These are phyloP conservation scores for Yamadazyma takamatsuzukensis DNA, from an alignment of 805 yeast genomes.

Conservation along the genomic window DNA sequence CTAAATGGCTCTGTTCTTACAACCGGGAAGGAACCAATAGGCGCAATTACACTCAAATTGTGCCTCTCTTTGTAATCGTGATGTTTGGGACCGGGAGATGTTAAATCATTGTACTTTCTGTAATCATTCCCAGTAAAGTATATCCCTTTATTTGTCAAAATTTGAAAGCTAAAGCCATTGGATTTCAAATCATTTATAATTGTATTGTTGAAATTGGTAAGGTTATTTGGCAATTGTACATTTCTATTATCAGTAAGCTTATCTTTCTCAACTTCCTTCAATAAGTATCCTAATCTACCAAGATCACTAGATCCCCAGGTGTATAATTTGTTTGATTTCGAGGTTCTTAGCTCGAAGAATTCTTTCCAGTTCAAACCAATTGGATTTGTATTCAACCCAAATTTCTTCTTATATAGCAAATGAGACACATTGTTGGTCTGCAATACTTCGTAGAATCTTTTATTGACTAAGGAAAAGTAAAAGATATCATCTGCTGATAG, in stretches of 20 bases:
- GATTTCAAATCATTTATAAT: conserved; percentile 48
- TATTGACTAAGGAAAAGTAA: conserved; percentile 36
- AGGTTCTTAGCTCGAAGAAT: conserved; percentile 37
- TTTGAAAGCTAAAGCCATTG: conserved; percentile 63
- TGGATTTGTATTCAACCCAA: conserved; percentile 39
- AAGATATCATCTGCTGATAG: conserved; percentile 38
- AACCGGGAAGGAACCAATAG: conserved; percentile 5
- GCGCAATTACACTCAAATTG: neutral
- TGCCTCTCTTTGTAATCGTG: neutral
- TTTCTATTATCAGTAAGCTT: conserved; percentile 19
- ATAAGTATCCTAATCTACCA: conserved; percentile 46
- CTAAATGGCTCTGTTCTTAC: conserved; percentile 1
- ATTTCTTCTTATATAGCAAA: conserved; percentile 39
- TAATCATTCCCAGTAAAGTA: conserved; percentile 48
- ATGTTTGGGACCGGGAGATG: conserved; percentile 28
- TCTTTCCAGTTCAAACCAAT: conserved; percentile 48
- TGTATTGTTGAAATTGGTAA: conserved; percentile 30
- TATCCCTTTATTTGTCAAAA: conserved; percentile 55
- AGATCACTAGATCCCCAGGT: conserved; percentile 49
- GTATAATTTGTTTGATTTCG: conserved; percentile 31
- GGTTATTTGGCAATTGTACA: conserved; percentile 35
- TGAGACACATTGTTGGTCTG: conserved; percentile 16
- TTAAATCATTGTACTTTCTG: conserved; percentile 11
- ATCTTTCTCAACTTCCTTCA: conserved; percentile 21
- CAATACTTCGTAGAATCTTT: conserved; percentile 26